Evolutionary conservation across 495 filamentous ascomycete genomes (phyloP).

Genomic region (Xylaria venustula): DNA sequence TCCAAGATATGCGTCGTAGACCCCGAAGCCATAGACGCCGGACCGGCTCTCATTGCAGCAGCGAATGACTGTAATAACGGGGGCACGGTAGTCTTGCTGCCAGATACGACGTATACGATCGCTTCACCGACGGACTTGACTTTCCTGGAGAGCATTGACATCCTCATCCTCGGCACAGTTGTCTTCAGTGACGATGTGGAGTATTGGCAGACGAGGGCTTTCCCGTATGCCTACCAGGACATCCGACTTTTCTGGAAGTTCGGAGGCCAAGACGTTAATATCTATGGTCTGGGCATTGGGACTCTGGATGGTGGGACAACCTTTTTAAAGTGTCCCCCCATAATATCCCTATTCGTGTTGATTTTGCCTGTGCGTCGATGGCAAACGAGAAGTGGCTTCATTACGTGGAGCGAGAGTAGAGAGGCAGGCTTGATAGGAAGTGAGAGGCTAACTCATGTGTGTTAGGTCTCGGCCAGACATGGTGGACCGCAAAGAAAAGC

Average conservation of each 20-base stretch:
- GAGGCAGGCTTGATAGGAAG: too few relatives aligned
- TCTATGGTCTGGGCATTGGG: conserved; percentile 63
- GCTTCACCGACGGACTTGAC: conserved; percentile 56
- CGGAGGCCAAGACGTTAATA: conserved; percentile 65
- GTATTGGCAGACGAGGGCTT: conserved; percentile 65
- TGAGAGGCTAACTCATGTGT: not conserved
- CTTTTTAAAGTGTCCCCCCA: too few relatives aligned
- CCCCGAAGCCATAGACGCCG: not conserved
- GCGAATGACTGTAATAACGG: conserved; percentile 46
- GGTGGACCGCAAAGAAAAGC: conserved; percentile 61
- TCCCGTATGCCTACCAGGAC: conserved; percentile 63
- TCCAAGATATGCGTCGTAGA: conserved; percentile 6
- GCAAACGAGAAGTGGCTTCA: too few relatives aligned
- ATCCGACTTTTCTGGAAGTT: conserved; percentile 68
- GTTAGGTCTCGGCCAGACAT: conserved; percentile 51
- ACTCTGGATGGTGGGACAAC: not conserved
- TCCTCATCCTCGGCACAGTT: conserved; percentile 55
- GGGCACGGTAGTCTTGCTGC: conserved; percentile 53
- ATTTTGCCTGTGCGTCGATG: too few relatives aligned
- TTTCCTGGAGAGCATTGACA: conserved; percentile 52
- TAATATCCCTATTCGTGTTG: too few relatives aligned
- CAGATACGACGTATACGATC: conserved; percentile 50
- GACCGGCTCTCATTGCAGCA: conserved; percentile 1
- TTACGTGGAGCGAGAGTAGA: too few relatives aligned
- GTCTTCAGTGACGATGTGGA: conserved; percentile 63